phyloP scores from a whole-genome alignment of 2,329 filamentous ascomycete species.

The Exophiala oligosperma region DNA sequence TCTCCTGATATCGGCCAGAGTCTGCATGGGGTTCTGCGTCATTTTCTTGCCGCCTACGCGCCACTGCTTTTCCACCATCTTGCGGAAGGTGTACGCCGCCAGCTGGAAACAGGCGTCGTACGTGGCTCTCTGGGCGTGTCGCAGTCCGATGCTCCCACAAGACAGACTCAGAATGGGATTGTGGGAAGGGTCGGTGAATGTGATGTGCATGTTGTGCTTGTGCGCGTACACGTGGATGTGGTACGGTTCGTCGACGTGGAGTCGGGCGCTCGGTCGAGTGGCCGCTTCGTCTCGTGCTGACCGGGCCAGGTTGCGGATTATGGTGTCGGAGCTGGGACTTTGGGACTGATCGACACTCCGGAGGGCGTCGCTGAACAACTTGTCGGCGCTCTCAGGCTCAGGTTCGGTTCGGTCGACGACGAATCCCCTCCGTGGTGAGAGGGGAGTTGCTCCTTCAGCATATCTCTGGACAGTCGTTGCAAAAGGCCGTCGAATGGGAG shows the following conservation, averaged over 20 bases:
- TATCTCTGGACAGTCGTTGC: constrained; percentile 5
- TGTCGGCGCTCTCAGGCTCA: constrained; percentile 1
- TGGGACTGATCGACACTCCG: not conserved
- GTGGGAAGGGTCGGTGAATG: constrained; percentile 78
- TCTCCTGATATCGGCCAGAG: constrained; percentile 81
- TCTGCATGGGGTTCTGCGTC: constrained; percentile 58
- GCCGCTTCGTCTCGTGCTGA: constrained; percentile 18
- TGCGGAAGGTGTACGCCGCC: constrained; percentile 76
- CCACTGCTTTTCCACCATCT: constrained; percentile 79
- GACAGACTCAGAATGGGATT: constrained; percentile 78
- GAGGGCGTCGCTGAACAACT: constrained; percentile 9
- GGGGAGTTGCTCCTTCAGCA: not conserved
- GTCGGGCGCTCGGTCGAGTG: constrained; percentile 11
- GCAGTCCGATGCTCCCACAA: constrained; percentile 88
- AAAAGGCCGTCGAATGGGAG: constrained; percentile 10
- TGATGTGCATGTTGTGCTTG: constrained; percentile 96
- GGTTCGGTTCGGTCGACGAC: constrained; percentile 6
- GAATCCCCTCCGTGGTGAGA: constrained; percentile 14
- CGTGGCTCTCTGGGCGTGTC: constrained; percentile 72
- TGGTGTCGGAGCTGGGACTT: no score
- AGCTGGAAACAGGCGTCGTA: constrained; percentile 95
- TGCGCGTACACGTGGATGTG: constrained; percentile 84
- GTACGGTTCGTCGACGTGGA: constrained; percentile 59
- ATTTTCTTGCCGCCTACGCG: constrained; percentile 72
- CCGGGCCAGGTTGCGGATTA: constrained; percentile 11